Conservation (phyloP, 192 early-diverging fungal genomes). For the Ambispora gerdemannii region DNA sequence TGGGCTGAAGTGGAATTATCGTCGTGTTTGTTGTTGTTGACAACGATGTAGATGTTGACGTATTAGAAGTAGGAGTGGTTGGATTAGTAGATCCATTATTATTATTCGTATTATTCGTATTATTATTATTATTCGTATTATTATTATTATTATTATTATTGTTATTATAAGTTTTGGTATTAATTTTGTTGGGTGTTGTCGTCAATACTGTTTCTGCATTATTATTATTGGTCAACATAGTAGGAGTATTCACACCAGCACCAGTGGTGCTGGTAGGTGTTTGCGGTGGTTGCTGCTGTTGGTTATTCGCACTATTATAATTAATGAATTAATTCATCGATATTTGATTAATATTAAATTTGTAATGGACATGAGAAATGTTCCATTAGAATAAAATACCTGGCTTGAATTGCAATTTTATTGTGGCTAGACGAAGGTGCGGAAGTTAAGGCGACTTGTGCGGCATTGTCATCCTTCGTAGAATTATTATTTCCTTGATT, state of each 20-base stretch:
- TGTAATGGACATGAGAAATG: background rate
- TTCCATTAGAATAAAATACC: background rate
- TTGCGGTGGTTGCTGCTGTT: no score
- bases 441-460: background rate
- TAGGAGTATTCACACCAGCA: background rate
- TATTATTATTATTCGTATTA: no score
- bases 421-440: background rate
- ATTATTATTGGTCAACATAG: no score
- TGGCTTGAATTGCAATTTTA: conserved; percentile 6
- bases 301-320: background rate
- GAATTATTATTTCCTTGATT: background rate
- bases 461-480: conserved; percentile 12
- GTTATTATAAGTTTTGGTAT: no score
- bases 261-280: no score
- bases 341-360: background rate
- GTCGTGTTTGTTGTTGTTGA: background rate
- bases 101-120: no score
- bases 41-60: background rate
- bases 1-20: conserved; percentile 12
- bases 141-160: no score
- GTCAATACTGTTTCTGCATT: no score
- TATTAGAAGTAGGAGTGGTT: no score
- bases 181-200: no score
- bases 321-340: no score
- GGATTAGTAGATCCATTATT: background rate